Conservation (phyloP, 345 rosid species). For the Corymbia maculata region DNA sequence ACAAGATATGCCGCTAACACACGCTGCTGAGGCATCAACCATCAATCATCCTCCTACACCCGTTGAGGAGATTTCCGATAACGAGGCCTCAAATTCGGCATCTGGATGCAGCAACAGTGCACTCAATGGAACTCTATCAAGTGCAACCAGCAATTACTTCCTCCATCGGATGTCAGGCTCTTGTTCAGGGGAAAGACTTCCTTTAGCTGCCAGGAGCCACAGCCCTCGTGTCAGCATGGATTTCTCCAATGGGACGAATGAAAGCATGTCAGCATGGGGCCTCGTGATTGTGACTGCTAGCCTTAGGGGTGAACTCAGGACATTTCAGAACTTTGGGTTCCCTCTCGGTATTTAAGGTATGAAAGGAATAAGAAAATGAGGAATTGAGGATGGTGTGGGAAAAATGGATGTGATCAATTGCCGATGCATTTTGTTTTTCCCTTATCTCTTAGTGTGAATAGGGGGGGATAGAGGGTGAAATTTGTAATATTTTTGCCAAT, state of each 20-base stretch:
- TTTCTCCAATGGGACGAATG: conserved; percentile 29
- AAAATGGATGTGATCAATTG: neutral
- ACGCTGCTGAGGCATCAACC: conserved; percentile 43
- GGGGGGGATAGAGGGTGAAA: conserved; percentile 30
- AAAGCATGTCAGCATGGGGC: conserved; percentile 66
- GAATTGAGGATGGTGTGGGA: neutral
- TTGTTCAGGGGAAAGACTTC: conserved; percentile 86
- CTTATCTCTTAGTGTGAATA: neutral
- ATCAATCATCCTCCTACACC: conserved; percentile 84
- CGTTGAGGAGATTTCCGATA: conserved; percentile 37
- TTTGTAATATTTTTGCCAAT: conserved; percentile 49
- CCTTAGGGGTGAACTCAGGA: conserved; percentile 70
- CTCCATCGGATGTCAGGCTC: conserved; percentile 86
- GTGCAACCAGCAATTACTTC: conserved; percentile 75
- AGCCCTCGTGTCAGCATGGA: conserved; percentile 53
- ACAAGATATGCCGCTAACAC: conserved; percentile 28
- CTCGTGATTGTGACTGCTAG: conserved; percentile 90
- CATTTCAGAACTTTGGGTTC: conserved; percentile 90
- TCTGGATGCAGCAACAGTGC: conserved; percentile 38
- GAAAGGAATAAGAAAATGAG: neutral
- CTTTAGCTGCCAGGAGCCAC: conserved; percentile 27
- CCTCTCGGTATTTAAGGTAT: conserved; percentile 44
- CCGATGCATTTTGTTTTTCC: neutral
- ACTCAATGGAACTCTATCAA: conserved; percentile 63
- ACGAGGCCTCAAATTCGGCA: conserved; percentile 27